Base-by-base conservation (phyloP, 2,329 filamentous ascomycete species). In the Mycosphaerelloides madeirae region DNA sequence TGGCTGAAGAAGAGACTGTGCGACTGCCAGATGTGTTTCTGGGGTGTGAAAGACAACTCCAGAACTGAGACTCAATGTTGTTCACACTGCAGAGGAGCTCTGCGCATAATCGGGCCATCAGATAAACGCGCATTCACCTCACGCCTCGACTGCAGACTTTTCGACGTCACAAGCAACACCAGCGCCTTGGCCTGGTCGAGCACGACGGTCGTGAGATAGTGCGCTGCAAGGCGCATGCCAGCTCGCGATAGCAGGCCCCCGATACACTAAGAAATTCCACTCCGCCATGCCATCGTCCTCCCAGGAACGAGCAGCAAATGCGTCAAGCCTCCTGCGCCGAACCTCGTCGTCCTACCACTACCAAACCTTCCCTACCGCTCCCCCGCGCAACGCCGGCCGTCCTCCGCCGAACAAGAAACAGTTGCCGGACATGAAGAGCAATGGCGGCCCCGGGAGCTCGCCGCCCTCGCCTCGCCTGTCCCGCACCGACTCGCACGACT, bases 291-390 rank as follows among this genome's bases (percentile, higher is more conserved):
- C 25, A 13, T 7, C 19, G 4, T 12, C 34, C 18, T 13, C 34
- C 15, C 16, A 13, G 18, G 11, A 22, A 18, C 9, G 11, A 14
- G 9, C 34, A 37, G 14, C 18, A 7, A 22, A 25, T 25, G 22
- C 22, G 22, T 6, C 22, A 9, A 25, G 22, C 22, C 53, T 66
- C 18, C 54, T 52, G 44, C 61, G 68, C 46, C 72, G 72, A 43
- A 67, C 74, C 52, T 76, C 74, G 37, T 73, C 74, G n/a, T 74
- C 71, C 15, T 72, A 81, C 53, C 82, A 83, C 61, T 93, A 91
- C 67, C 85, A 90, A 58, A 91, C 87, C 6, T 91, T 93, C 57
- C 85, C 86, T 2, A 85, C 84, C 0, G 76, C 80, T 28, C 84
- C 86, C 13, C 85, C 86, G 11, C 80, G 79, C 54, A 79, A 79